Evolutionary conservation across 2,329 filamentous ascomycete species (phyloP).

Genomic region (Lachnellula willkommii): DNA sequence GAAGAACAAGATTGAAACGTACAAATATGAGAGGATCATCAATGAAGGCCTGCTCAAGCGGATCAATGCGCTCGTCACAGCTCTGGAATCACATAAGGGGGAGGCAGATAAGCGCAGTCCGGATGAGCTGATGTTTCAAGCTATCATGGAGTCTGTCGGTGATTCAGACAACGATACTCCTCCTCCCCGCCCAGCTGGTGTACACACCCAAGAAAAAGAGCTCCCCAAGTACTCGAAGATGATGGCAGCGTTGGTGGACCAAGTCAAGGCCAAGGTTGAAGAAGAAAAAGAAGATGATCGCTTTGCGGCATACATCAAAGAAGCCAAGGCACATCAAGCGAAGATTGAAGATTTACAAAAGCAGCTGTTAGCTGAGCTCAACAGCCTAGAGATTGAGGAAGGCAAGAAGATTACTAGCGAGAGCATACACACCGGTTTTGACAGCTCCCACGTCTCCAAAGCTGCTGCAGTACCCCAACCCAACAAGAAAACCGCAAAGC

Average conservation of each 20-base stretch:
- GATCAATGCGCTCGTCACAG: slow-evolving; percentile 71
- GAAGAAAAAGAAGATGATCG: slow-evolving; percentile 66
- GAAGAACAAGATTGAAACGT: slow-evolving; percentile 80
- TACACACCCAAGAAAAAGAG: slow-evolving; percentile 65
- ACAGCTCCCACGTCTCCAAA: slow-evolving; percentile 77
- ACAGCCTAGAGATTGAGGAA: slow-evolving; percentile 78
- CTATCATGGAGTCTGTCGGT: slow-evolving; percentile 75
- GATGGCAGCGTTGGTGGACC: slow-evolving; percentile 94
- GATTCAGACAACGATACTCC: slow-evolving; percentile 70
- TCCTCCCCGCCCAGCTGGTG: slow-evolving; percentile 68
- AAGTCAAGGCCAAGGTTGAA: slow-evolving; percentile 72
- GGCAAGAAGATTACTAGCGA: slow-evolving; percentile 91
- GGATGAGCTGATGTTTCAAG: slow-evolving; percentile 81
- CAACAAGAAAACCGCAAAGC: slow-evolving; percentile 35
- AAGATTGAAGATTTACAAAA: slow-evolving; percentile 76
- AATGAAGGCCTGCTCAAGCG: slow-evolving; percentile 86
- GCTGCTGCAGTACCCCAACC: slow-evolving; percentile 30
- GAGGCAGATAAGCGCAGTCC: slow-evolving; percentile 61
- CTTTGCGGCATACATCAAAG: slow-evolving; percentile 70
- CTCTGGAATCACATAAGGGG: slow-evolving; percentile 67
- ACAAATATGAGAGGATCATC: slow-evolving; percentile 88
- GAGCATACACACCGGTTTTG: slow-evolving; percentile 80
- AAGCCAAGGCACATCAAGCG: slow-evolving; percentile 67
- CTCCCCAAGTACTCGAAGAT: slow-evolving; percentile 90
- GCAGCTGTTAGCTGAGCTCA: slow-evolving; percentile 68